Conservation (phyloP, 2,329 filamentous ascomycete species). For the Thelonectria rubi region DNA sequence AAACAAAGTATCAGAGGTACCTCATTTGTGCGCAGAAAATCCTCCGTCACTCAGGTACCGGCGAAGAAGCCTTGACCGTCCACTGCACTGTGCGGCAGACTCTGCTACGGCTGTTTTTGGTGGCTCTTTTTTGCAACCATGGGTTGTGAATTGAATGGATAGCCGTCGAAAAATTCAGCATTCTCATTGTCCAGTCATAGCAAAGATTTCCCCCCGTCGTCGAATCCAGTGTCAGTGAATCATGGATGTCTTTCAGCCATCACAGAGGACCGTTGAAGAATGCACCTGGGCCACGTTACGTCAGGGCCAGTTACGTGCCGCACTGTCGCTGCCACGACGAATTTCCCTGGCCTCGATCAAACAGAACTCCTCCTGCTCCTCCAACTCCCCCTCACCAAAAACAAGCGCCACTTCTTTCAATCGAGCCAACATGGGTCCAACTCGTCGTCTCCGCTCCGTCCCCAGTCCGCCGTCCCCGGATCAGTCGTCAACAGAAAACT, state of each 20-base stretch:
- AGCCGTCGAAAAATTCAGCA: too few species aligned
- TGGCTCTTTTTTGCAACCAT: not conserved
- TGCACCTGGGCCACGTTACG: slow-evolving; percentile 16
- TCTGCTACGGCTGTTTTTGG: not conserved
- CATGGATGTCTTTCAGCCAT: too few species aligned
- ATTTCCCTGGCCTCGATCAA: not conserved
- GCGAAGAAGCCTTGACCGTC: slow-evolving; percentile 13
- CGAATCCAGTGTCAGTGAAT: too few species aligned
- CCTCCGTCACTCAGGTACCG: slow-evolving; percentile 11
- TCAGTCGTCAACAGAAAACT: slow-evolving; percentile 15
- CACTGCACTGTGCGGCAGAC: slow-evolving; percentile 11
- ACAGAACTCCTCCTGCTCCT: slow-evolving; percentile 16
- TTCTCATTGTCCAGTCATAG: too few species aligned
- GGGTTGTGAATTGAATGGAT: too few species aligned
- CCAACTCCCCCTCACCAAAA: slow-evolving; percentile 21
- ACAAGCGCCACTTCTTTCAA: slow-evolving; percentile 16
- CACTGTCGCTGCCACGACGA: not conserved
- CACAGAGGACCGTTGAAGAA: slow-evolving; percentile 1
- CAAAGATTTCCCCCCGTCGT: too few species aligned
- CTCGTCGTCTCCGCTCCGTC: slow-evolving; percentile 15
- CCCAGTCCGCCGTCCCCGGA: slow-evolving; percentile 9
- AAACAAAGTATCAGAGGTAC: slow-evolving; percentile 6
- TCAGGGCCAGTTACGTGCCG: slow-evolving; percentile 11
- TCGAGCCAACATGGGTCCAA: slow-evolving; percentile 11
- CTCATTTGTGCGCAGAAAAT: slow-evolving; percentile 2